Percentiles rank a stretch among this genome's conserved stretches.
phyloP scores from a whole-genome alignment of 257 asterid species.

The Forsythia suspensa region DNA sequence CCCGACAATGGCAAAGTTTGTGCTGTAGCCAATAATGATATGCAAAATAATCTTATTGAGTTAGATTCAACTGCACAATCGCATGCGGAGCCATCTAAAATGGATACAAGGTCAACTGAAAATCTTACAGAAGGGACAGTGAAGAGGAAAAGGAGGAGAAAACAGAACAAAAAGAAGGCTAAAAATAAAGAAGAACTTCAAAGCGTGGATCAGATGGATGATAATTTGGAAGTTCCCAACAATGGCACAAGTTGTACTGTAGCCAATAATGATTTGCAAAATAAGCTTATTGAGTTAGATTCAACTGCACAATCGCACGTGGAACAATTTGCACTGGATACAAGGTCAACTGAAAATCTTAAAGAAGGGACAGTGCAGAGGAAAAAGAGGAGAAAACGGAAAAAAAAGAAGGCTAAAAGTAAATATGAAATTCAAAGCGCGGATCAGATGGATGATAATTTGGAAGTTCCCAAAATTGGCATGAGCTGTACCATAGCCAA shows the following conservation, averaged over 20 bases:
- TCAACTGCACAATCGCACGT: not conserved
- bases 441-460: conserved; percentile 1
- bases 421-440: conserved; percentile 14
- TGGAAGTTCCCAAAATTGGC: conserved; percentile 19
- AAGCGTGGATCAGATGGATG: not conserved
- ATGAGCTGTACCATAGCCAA: conserved; percentile 17
- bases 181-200: conserved; percentile 10
- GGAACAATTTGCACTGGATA: conserved; percentile 30
- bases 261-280: conserved; percentile 20
- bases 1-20: conserved; percentile 15
- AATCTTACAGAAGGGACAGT: conserved; percentile 23
- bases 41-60: conserved; percentile 19
- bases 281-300: conserved; percentile 22
- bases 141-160: conserved; percentile 27
- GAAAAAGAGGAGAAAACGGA: conserved; percentile 25
- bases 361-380: conserved; percentile 20
- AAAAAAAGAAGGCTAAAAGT: conserved; percentile 8
- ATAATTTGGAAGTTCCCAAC: conserved; percentile 19
- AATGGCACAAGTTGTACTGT: conserved; percentile 9
- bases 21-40: conserved; percentile 14
- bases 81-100: conserved; percentile 22
- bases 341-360: conserved; percentile 24
- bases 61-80: conserved; percentile 17
- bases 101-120: conserved; percentile 25
- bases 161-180: conserved; percentile 6